Conservation (phyloP, 495 filamentous ascomycete species). For the Bombardia bombarda region DNA sequence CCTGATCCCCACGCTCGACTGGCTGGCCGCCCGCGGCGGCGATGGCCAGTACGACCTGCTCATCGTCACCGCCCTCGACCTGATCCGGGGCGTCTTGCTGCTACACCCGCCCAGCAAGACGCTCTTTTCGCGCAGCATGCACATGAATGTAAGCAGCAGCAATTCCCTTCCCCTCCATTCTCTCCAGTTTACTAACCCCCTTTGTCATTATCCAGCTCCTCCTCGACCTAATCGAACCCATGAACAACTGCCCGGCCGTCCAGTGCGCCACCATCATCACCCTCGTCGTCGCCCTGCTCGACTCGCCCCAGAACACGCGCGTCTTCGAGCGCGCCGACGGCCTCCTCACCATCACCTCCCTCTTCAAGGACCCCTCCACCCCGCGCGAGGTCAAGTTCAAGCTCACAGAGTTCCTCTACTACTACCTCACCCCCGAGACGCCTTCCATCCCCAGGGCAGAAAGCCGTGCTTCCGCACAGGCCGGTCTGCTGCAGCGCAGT, state of each 20-base stretch:
- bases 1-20: constrained; percentile 78
- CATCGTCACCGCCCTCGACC: constrained; percentile 78
- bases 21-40: constrained; percentile 70
- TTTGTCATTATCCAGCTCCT: constrained; percentile 47
- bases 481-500: constrained; percentile 52
- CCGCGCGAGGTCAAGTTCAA: constrained; percentile 84
- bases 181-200: neutral
- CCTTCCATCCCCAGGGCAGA: constrained; percentile 45
- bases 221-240: constrained; percentile 87
- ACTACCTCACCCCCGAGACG: constrained; percentile 93
- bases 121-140: constrained; percentile 79
- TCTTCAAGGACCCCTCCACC: constrained; percentile 81
- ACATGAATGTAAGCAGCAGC: constrained; percentile 69
- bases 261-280: constrained; percentile 85
- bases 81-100: constrained; percentile 84
- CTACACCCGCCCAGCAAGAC: constrained; percentile 87
- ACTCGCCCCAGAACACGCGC: constrained; percentile 75
- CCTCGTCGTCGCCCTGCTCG: constrained; percentile 79
- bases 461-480: neutral
- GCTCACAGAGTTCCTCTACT: constrained; percentile 91
- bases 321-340: constrained; percentile 92
- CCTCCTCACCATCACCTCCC: constrained; percentile 81
- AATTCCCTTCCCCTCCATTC: neutral
- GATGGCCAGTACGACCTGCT: constrained; percentile 81
- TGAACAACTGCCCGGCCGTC: constrained; percentile 86